A percentile compares a stretch with the other conserved stretches of the same genome.
phyloP scores from a whole-genome alignment of 129 eudicot species.

The Helichrysum umbraculigerum region DNA sequence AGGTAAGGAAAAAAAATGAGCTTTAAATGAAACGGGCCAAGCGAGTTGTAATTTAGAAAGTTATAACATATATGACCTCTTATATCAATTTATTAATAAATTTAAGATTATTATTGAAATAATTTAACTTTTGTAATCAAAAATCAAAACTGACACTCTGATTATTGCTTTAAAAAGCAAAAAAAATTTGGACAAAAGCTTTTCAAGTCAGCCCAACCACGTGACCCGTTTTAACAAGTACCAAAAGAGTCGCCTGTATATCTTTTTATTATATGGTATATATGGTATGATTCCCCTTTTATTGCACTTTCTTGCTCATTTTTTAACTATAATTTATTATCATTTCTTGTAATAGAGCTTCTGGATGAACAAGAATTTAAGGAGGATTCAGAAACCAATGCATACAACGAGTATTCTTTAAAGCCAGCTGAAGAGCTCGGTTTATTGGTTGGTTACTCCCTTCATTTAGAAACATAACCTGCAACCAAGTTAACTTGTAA shows the following conservation, averaged over 20 bases:
- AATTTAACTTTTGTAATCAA: background rate
- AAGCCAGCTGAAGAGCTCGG: conserved; percentile 75
- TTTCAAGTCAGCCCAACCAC: background rate
- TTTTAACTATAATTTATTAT: conserved; percentile 6
- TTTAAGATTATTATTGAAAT: background rate
- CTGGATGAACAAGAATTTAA: conserved; percentile 78
- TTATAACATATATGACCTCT: background rate
- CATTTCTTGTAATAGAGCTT: conserved; percentile 40
- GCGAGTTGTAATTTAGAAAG: background rate
- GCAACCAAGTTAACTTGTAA: background rate
- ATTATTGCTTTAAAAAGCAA: background rate
- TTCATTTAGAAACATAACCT: background rate
- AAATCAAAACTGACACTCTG: background rate
- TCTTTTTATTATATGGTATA: conserved; percentile 36
- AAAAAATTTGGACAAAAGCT: background rate
- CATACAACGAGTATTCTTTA: conserved; percentile 41
- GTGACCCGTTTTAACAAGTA: background rate
- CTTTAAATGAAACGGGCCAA: background rate
- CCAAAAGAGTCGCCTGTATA: background rate
- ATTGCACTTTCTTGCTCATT: conserved; percentile 4
- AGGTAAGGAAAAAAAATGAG: background rate
- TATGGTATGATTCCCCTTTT: conserved; percentile 38
- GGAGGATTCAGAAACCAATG: conserved; percentile 43
- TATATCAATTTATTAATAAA: background rate
- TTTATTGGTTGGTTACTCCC: conserved; percentile 52